Percentiles rank a stretch among this genome's conserved stretches.
phyloP scores from a whole-genome alignment of 2,329 filamentous ascomycete species.

The Ophidiomyces ophidiicola region DNA sequence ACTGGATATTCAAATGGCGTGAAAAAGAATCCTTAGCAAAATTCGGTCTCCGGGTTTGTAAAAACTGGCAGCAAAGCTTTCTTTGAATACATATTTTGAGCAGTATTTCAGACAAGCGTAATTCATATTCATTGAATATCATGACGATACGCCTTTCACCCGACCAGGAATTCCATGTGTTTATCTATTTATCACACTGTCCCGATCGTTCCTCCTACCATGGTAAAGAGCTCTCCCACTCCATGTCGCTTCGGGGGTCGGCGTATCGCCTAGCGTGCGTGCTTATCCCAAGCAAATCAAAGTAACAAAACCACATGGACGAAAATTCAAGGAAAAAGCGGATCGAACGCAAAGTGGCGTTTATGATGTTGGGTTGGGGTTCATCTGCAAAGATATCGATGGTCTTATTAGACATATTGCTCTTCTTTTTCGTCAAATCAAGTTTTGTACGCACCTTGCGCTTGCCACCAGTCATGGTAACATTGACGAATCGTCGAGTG shows the following conservation, averaged over 20 bases:
- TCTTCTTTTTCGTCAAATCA: neutral
- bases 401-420: slow-evolving; percentile 1
- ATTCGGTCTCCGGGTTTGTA: too few relatives aligned
- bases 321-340: slow-evolving; percentile 6
- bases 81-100: too few relatives aligned
- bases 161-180: slow-evolving; percentile 3
- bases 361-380: slow-evolving; percentile 71
- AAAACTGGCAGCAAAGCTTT: too few relatives aligned
- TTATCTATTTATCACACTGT: slow-evolving; percentile 4
- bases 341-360: slow-evolving; percentile 9
- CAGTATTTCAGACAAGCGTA: neutral
- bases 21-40: too few relatives aligned
- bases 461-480: slow-evolving; percentile 95
- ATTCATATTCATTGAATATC: slow-evolving; percentile 8
- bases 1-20: too few relatives aligned
- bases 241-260: neutral
- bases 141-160: slow-evolving; percentile 3
- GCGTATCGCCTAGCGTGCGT: neutral
- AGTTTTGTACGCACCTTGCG: slow-evolving; percentile 58
- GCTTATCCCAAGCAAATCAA: slow-evolving; percentile 3
- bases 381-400: slow-evolving; percentile 48
- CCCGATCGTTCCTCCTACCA: neutral
- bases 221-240: neutral
- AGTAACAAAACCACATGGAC: slow-evolving; percentile 9
- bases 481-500: slow-evolving; percentile 96